Conservation (phyloP, 2,329 filamentous ascomycete genomes). For the Cladophialophora bantiana region DNA sequence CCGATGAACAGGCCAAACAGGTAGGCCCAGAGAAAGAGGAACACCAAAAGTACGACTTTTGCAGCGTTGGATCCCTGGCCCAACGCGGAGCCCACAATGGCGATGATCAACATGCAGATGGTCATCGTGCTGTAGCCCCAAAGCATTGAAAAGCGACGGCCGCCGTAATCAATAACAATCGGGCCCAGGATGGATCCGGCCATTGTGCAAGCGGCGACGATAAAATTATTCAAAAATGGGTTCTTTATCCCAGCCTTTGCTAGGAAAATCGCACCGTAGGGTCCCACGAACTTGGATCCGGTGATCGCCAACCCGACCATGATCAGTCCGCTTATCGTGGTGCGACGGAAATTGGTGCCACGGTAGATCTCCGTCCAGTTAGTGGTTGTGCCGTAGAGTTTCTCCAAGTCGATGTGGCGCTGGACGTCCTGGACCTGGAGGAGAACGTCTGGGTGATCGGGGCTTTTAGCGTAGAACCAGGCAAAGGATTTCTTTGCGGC, state of each 20-base stretch:
- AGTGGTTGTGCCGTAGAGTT: slow-evolving; percentile 21
- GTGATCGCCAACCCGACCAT: slow-evolving; percentile 42
- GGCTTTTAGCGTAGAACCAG: slow-evolving; percentile 20
- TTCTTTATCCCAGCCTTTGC: slow-evolving; percentile 40
- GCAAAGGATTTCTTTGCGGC: slow-evolving; percentile 51
- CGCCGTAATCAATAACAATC: slow-evolving; percentile 38
- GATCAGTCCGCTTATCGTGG: slow-evolving; percentile 39
- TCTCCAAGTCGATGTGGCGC: slow-evolving; percentile 41
- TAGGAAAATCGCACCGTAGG: slow-evolving; percentile 26
- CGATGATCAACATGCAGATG: slow-evolving; percentile 41
- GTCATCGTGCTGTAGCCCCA: slow-evolving; percentile 40
- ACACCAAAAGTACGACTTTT: slow-evolving; percentile 40
- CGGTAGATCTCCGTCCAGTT: slow-evolving; percentile 42
- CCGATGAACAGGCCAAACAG: slow-evolving; percentile 42
- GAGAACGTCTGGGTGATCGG: slow-evolving; percentile 37
- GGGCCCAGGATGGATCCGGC: slow-evolving; percentile 11
- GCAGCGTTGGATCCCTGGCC: slow-evolving; percentile 30
- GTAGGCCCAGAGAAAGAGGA: slow-evolving; percentile 43
- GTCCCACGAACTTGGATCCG: slow-evolving; percentile 38
- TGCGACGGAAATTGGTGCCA: slow-evolving; percentile 39
- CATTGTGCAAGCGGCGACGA: slow-evolving; percentile 15
- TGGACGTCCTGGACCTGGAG: slow-evolving; percentile 41
- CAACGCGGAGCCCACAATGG: slow-evolving; percentile 38
- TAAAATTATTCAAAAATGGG: slow-evolving; percentile 26
- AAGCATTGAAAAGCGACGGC: slow-evolving; percentile 40